Conservation (phyloP, 1,284 basidiomycete genomes). For the Sporisorium exsertum region DNA sequence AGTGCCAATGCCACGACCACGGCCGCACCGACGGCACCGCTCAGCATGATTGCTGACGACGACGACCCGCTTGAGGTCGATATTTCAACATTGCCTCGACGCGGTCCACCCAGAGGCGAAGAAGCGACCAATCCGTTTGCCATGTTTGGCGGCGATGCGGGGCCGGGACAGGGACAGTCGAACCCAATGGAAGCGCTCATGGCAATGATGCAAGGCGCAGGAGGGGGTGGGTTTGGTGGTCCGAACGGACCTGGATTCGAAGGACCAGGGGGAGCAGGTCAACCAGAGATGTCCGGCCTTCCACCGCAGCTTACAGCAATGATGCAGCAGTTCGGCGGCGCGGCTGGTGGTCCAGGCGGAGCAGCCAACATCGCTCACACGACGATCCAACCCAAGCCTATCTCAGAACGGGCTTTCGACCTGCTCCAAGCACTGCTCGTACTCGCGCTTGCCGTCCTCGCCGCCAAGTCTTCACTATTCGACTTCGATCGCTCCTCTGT, state of each 20-base stretch:
- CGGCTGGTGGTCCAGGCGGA: slow-evolving; percentile 17
- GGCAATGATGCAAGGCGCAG: slow-evolving; percentile 52
- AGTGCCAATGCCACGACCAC: not conserved
- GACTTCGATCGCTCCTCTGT: slow-evolving; percentile 31
- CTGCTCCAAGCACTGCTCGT: slow-evolving; percentile 41
- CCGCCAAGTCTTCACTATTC: slow-evolving; percentile 45
- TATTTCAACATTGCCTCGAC: slow-evolving; percentile 31
- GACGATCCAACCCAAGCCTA: slow-evolving; percentile 16
- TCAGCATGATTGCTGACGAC: slow-evolving; percentile 21
- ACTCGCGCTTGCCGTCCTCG: slow-evolving; percentile 29
- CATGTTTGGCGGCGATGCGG: slow-evolving; percentile 25
- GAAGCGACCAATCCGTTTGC: slow-evolving; percentile 36
- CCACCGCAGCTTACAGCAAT: slow-evolving; percentile 50
- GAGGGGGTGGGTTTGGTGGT: slow-evolving; percentile 26
- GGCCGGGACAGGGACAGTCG: slow-evolving; percentile 12
- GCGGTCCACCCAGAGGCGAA: slow-evolving; percentile 15
- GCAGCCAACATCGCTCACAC: slow-evolving; percentile 12
- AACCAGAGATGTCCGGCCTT: slow-evolving; percentile 40
- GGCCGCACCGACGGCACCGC: not conserved
- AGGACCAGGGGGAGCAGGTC: slow-evolving; percentile 8
- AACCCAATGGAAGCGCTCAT: slow-evolving; percentile 52
- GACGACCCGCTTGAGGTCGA: slow-evolving; percentile 61
- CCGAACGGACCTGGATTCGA: slow-evolving; percentile 1
- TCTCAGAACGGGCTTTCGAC: slow-evolving; percentile 40
- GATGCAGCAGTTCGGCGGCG: slow-evolving; percentile 53